phyloP scores from a whole-genome alignment of 495 filamentous ascomycete genomes.

The Podospora comata region DNA sequence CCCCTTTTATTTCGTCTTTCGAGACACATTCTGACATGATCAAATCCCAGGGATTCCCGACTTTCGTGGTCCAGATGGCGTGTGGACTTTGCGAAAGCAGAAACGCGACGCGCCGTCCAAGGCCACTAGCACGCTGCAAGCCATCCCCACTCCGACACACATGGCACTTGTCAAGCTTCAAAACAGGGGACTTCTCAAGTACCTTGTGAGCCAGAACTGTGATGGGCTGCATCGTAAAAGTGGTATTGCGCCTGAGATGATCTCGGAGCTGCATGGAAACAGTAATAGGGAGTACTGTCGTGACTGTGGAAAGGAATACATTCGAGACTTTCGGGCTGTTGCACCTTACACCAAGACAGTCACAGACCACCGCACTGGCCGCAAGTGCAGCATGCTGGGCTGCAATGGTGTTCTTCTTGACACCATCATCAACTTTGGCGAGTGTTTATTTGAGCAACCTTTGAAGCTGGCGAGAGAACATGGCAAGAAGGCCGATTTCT shows the following conservation, averaged over 20 bases:
- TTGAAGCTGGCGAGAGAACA: constrained; percentile 35
- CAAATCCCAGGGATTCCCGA: constrained; percentile 35
- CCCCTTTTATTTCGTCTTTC: neutral
- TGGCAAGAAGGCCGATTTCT: constrained; percentile 42
- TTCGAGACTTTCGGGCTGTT: constrained; percentile 48
- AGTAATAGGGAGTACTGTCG: constrained; percentile 47
- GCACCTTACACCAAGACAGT: constrained; percentile 41
- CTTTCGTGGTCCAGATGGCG: constrained; percentile 45
- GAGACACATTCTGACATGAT: neutral
- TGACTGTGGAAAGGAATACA: constrained; percentile 44
- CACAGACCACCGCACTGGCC: constrained; percentile 45
- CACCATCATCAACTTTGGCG: constrained; percentile 47
- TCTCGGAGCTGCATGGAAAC: constrained; percentile 48
- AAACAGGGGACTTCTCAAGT: constrained; percentile 39
- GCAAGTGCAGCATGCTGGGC: constrained; percentile 32
- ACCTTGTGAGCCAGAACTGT: constrained; percentile 48
- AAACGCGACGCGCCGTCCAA: constrained; percentile 30
- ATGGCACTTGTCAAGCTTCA: constrained; percentile 50
- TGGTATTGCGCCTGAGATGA: constrained; percentile 41
- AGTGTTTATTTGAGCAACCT: constrained; percentile 31
- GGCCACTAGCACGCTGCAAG: constrained; percentile 38
- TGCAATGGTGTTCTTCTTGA: constrained; percentile 39
- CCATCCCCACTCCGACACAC: constrained; percentile 44
- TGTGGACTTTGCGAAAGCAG: constrained; percentile 44
- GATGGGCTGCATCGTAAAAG: constrained; percentile 46